phyloP scores from a whole-genome alignment of 1,139 yeast genomes.

The Taiozyma sp. region DNA sequence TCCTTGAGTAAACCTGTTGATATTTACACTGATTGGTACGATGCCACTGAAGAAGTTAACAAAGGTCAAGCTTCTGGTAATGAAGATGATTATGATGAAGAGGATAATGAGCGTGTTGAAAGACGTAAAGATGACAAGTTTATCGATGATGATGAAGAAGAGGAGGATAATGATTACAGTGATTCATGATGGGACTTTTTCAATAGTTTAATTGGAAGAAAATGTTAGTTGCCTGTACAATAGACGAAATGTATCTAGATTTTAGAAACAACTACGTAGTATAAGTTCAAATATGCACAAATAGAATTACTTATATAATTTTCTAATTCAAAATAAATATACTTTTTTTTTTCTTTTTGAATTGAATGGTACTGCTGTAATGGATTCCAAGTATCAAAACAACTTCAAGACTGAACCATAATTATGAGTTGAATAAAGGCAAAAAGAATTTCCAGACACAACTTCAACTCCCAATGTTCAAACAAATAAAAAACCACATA shows the following conservation, averaged over 20 bases:
- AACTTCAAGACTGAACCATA: neutral
- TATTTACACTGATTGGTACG: conserved; percentile 97
- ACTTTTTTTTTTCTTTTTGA: neutral
- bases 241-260: neutral
- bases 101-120: conserved; percentile 21
- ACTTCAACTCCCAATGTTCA: neutral
- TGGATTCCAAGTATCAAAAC: neutral
- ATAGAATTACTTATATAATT: conserved; percentile 5
- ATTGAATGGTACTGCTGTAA: neutral
- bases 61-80: conserved; percentile 38
- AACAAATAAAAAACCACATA: neutral
- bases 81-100: conserved; percentile 24
- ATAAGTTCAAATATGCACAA: conserved; percentile 10
- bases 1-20: conserved; percentile 69
- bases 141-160: conserved; percentile 28
- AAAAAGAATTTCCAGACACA: neutral
- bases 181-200: conserved; percentile 8
- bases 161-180: conserved; percentile 26
- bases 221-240: neutral
- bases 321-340: conserved; percentile 7
- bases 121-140: conserved; percentile 17
- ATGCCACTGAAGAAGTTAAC: conserved; percentile 96
- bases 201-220: neutral
- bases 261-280: neutral
- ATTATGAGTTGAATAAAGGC: neutral